Evolutionary conservation across 352 stramenopile genomes (phyloP).

Genomic region (Blastocystis hominis): DNA sequence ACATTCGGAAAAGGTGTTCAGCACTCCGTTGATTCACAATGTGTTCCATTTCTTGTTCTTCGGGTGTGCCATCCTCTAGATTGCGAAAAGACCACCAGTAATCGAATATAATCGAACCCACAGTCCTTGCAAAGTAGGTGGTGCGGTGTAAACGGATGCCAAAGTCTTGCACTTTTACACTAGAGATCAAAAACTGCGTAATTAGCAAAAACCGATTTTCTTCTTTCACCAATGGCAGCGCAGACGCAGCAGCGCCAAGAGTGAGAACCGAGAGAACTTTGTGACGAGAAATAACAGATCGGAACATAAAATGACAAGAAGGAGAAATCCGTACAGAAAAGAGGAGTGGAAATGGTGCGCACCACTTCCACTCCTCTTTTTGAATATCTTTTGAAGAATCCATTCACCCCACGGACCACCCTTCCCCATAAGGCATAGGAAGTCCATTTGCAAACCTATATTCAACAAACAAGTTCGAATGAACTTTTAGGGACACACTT

Average conservation of each 20-base stretch:
- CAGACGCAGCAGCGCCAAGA: neutral
- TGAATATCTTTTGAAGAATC: neutral
- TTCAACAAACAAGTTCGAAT: neutral
- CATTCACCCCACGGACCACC: neutral
- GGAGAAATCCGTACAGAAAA: neutral
- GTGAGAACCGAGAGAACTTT: constrained; percentile 19
- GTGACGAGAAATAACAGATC: constrained; percentile 8
- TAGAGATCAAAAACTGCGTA: neutral
- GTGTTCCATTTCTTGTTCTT: constrained; percentile 29
- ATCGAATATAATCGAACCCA: neutral
- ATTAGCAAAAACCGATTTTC: constrained; percentile 5
- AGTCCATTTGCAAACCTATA: neutral
- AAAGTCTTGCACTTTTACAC: neutral
- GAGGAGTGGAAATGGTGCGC: neutral
- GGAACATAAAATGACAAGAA: constrained; percentile 15
- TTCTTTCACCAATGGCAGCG: neutral
- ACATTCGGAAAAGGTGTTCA: neutral
- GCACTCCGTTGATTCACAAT: constrained; percentile 33
- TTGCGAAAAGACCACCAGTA: constrained; percentile 53
- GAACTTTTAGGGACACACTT: neutral
- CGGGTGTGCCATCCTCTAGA: neutral
- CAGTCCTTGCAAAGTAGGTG: neutral
- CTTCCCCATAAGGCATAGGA: neutral
- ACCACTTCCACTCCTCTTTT: neutral
- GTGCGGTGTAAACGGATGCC: neutral